phyloP scores from a whole-genome alignment of 2,329 filamentous ascomycete species.

The Cladobotryum mycophilum region DNA sequence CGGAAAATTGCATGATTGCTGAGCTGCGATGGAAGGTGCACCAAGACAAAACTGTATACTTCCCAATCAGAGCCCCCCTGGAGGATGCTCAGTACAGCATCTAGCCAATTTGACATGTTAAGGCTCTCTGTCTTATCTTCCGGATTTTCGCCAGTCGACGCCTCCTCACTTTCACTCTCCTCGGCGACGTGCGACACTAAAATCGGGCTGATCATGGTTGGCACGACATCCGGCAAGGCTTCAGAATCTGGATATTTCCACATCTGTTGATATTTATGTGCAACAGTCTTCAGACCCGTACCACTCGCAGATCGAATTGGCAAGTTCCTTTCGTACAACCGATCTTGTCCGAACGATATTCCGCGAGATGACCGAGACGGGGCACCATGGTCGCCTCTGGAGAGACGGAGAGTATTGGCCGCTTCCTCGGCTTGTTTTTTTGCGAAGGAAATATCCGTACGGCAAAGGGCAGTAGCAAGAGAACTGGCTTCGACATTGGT shows the following conservation, averaged over 20 bases:
- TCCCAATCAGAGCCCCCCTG: slow-evolving; percentile 74
- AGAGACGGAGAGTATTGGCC: slow-evolving; percentile 37
- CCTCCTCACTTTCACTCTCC: slow-evolving; percentile 9
- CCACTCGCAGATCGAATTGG: slow-evolving; percentile 38
- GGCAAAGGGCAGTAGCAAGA: slow-evolving; percentile 65
- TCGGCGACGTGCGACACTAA: slow-evolving; percentile 35
- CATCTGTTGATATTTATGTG: slow-evolving; percentile 39
- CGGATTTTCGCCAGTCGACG: slow-evolving; percentile 12
- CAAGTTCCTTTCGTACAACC: slow-evolving; percentile 35
- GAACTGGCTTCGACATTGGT: slow-evolving; percentile 64
- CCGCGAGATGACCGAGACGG: slow-evolving; percentile 40
- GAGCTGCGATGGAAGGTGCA: slow-evolving; percentile 79
- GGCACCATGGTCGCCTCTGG: slow-evolving; percentile 38
- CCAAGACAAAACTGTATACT: slow-evolving; percentile 82
- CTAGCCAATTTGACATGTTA: slow-evolving; percentile 65
- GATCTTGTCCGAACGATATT: slow-evolving; percentile 45
- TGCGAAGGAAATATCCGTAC: slow-evolving; percentile 49
- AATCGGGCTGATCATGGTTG: slow-evolving; percentile 42
- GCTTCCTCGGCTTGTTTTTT: slow-evolving; percentile 47
- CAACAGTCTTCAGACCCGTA: slow-evolving; percentile 17
- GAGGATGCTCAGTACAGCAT: slow-evolving; percentile 66
- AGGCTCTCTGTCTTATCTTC: slow-evolving; percentile 41
- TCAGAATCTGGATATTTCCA: slow-evolving; percentile 54
- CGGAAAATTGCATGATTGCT: slow-evolving; percentile 84
- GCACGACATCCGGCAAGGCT: slow-evolving; percentile 45